These are phyloP conservation scores for Spathaspora hagerdaliae DNA, from an alignment of 805 yeast species.

Conservation along the genomic window DNA sequence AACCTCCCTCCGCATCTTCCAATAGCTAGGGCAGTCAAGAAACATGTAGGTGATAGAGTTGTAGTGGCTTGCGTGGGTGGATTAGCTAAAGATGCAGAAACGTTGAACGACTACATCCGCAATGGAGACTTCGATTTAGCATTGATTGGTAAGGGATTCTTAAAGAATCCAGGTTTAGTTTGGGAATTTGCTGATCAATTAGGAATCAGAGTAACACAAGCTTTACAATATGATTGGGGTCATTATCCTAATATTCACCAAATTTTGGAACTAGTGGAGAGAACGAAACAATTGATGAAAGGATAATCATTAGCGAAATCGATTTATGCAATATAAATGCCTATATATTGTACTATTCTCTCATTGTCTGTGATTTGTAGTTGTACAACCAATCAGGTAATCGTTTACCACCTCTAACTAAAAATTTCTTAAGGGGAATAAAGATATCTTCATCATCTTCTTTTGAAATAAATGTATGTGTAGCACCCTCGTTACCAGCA, in stretches of 20 bases:
- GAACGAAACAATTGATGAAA: constrained; percentile 4
- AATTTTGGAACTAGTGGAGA: constrained; percentile 12
- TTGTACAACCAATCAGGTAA: constrained; percentile 16
- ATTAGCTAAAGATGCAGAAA: constrained; percentile 23
- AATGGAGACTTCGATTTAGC: constrained; percentile 44
- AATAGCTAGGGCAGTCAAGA: constrained; percentile 38
- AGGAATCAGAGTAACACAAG: constrained; percentile 35
- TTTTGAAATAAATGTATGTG: constrained; percentile 63
- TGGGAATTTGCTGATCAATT: constrained; percentile 48
- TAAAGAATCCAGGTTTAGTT: constrained; percentile 46
- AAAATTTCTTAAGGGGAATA: constrained; percentile 46
- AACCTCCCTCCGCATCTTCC: constrained; percentile 31
- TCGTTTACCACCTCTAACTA: constrained; percentile 29
- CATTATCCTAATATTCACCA: constrained; percentile 13
- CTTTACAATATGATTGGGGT: constrained; percentile 18
- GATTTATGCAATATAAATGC: constrained; percentile 2
- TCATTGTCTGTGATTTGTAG: constrained; percentile 3
- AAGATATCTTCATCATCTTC: constrained; percentile 52
- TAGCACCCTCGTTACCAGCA: constrained; percentile 78
- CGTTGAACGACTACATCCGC: constrained; percentile 38
- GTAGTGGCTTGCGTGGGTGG: constrained; percentile 47
- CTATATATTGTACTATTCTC: not conserved
- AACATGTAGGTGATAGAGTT: constrained; percentile 37
- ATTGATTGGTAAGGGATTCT: constrained; percentile 41
- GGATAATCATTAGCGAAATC: not conserved